These are phyloP conservation scores for Abrus precatorius DNA, from an alignment of 306 rosid genomes.

Conservation along the genomic window DNA sequence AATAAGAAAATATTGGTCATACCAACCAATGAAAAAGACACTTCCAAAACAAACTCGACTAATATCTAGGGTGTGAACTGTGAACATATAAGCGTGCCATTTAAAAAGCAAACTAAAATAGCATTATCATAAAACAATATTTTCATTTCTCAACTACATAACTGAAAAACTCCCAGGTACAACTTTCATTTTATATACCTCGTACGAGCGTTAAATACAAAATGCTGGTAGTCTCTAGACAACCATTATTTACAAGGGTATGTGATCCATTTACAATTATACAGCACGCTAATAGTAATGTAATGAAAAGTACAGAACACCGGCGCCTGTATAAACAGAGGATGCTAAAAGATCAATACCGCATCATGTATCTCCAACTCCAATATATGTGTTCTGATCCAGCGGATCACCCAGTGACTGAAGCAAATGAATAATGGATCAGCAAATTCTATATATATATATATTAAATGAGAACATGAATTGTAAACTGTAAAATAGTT, in stretches of 20 bases:
- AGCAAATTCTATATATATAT: conserved; percentile 23
- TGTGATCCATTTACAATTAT: conserved; percentile 33
- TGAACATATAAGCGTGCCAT: neutral
- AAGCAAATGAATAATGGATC: conserved; percentile 38
- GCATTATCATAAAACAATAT: conserved; percentile 3
- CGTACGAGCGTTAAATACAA: neutral
- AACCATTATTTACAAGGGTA: conserved; percentile 48
- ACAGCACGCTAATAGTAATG: conserved; percentile 5
- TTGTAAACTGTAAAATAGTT: neutral
- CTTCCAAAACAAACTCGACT: neutral
- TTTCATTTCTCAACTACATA: conserved; percentile 21
- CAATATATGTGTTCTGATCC: conserved; percentile 44
- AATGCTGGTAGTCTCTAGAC: conserved; percentile 22
- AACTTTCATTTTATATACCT: conserved; percentile 12
- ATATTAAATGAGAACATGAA: conserved; percentile 1
- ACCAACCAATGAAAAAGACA: neutral
- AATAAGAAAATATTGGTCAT: neutral
- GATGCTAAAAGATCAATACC: conserved; percentile 12
- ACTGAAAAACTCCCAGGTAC: conserved; percentile 16
- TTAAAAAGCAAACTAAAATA: neutral
- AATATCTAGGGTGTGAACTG: neutral
- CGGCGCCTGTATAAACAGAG: conserved; percentile 8
- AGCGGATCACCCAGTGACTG: conserved; percentile 51
- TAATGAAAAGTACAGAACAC: conserved; percentile 12
- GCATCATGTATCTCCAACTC: conserved; percentile 37